Evolutionary conservation across 192 early-diverging fungal genomes (phyloP), one percentile per base, ranked within the genome.

Genomic region (Coemansia sp.): DNA sequence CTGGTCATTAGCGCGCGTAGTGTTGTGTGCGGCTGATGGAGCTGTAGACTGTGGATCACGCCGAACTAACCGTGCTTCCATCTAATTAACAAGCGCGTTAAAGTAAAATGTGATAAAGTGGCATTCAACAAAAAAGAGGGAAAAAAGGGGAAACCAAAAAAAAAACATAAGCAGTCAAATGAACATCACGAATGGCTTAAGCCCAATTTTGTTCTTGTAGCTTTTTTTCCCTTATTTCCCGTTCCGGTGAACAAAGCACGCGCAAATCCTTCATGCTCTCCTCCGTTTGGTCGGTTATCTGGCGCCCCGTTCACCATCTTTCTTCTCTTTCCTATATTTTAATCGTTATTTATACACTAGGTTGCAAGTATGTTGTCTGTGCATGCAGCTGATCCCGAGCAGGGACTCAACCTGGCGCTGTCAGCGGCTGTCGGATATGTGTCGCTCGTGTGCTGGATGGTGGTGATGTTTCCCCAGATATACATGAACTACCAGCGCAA

Each of bases 401-500:
- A 70, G 23, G 65, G 56, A 19, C 48, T 49, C 49, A 62, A 62
- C 37, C 52, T 48, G 55, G 36, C 25, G 51, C 68, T 68, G 23
- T 80, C 77, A 2, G 54, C 65, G 26, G 22, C 28, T 11, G 72
- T 81, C 60, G 91, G 89, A 28, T 88, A 87, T 57, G 38, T 90
- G 12, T 91, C 88, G 34, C 85, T 91, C 23, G 68, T 58, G 5
- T 89, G 90, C 68, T 94, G 92, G 92, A 71, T 94, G 34, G 83
- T 91, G 6, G 92, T 94, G 56, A 91, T 90, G 81, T 84, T 87
- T 46, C 92, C 92, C 15, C 91, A 94, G 82, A 75, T 94, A 26
- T 88, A 75, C 63, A 82, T 86, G 61, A 94, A 92, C 78, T 92
- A 91, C 79, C 68, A 73, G 68, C 82, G 88, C 25, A 87, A 91